Conservation (phyloP, 441 rosid species). For the Adansonia grandidieri region DNA sequence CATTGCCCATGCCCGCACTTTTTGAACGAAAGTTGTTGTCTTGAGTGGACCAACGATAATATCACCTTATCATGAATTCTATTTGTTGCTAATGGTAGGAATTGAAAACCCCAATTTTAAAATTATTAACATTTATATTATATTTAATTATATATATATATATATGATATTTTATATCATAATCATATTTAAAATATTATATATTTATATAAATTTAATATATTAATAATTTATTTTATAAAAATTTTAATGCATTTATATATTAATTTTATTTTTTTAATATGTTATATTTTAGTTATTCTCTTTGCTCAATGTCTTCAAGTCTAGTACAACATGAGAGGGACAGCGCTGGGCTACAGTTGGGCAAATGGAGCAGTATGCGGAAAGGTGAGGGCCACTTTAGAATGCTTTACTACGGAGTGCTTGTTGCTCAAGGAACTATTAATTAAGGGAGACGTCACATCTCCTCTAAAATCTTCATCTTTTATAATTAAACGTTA, state of each 20-base stretch:
- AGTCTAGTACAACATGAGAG: background rate
- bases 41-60: background rate
- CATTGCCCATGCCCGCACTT: background rate
- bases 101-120: background rate
- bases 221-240: background rate
- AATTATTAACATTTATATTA: background rate
- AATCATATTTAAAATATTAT: background rate
- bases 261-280: too few relatives aligned
- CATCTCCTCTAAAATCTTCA: background rate
- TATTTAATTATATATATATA: too few relatives aligned
- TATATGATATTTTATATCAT: too few relatives aligned
- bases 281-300: too few relatives aligned
- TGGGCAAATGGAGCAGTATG: background rate
- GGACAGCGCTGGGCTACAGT: constrained; percentile 22
- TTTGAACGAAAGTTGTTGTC: constrained; percentile 11
- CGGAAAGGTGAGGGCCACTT: constrained; percentile 31
- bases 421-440: constrained; percentile 23
- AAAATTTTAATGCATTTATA: too few relatives aligned
- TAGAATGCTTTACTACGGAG: background rate
- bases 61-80: background rate
- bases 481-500: background rate
- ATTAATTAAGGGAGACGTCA: background rate
- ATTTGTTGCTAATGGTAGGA: background rate
- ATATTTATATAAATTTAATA: background rate
- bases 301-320: too few relatives aligned